phyloP scores from a whole-genome alignment of 192 early-diverging fungal species.

The Chytriomyces sp. region DNA sequence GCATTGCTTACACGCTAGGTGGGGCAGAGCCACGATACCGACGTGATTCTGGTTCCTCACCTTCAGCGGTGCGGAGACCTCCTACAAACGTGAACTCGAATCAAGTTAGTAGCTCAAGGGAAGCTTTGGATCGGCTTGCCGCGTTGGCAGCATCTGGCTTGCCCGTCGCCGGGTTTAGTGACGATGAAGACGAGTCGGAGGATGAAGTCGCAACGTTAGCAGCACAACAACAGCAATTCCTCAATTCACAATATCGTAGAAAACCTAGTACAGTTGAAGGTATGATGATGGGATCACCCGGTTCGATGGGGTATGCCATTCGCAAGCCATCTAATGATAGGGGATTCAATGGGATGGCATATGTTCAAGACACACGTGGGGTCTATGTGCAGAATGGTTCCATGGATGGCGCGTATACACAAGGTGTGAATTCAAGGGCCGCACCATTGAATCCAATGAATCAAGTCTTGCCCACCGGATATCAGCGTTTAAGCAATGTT shows the following conservation, averaged over 20 bases:
- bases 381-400: neutral
- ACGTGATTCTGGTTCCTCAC: no score
- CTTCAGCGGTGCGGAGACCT: no score
- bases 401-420: neutral
- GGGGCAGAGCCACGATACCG: no score
- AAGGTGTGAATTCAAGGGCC: neutral
- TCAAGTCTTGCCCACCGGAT: neutral
- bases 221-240: neutral
- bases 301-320: neutral
- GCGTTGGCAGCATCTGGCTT: neutral
- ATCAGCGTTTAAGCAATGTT: neutral
- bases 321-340: neutral
- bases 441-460: neutral
- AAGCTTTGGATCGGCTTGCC: neutral
- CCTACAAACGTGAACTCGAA: no score
- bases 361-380: neutral
- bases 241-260: neutral
- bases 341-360: neutral
- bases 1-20: no score
- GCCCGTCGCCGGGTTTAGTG: conserved; percentile 22
- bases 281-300: neutral
- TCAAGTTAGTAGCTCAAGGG: neutral
- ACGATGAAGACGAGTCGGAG: conserved; percentile 22
- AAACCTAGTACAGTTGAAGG: neutral
- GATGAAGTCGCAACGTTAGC: neutral